Evolutionary conservation across 83 land plant species (phyloP).

Genomic region (Picea engelmannii): DNA sequence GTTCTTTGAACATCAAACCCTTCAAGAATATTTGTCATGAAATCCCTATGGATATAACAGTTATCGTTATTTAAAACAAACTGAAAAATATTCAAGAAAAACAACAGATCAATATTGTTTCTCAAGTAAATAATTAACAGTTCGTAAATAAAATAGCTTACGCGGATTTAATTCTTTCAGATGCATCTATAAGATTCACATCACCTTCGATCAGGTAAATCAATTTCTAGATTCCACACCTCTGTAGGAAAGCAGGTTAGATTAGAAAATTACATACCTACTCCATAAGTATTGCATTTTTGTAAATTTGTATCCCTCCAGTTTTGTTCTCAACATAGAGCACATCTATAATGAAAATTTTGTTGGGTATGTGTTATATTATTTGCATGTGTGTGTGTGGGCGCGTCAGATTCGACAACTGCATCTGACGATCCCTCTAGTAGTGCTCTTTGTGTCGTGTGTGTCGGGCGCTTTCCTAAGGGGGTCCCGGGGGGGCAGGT

Average conservation of each 20-base stretch:
- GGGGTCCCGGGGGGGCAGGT: no score
- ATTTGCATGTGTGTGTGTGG: no score
- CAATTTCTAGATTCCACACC: conserved; percentile 56
- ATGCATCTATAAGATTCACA: conserved; percentile 75
- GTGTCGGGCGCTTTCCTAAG: no score
- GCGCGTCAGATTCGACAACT: no score
- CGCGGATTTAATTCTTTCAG: conserved; percentile 95
- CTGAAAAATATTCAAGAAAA: not conserved
- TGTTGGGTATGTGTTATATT: no score
- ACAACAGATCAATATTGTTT: not conserved
- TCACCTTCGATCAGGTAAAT: conserved; percentile 96
- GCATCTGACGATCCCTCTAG: no score
- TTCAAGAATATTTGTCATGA: conserved; percentile 93
- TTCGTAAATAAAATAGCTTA: conserved; percentile 27
- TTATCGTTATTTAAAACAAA: not conserved
- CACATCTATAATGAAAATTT: no score
- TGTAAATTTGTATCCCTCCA: not conserved
- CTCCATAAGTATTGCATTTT: not conserved
- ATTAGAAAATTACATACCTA: conserved; percentile 8
- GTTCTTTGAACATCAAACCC: conserved; percentile 98
- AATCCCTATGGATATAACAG: conserved; percentile 52
- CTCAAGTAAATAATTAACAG: not conserved
- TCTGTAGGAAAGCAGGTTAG: conserved; percentile 43
- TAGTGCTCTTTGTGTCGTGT: no score
- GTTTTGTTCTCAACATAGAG: not conserved